Conservation (phyloP, 495 filamentous ascomycete genomes). For the Aspergillus sclerotioniger region DNA sequence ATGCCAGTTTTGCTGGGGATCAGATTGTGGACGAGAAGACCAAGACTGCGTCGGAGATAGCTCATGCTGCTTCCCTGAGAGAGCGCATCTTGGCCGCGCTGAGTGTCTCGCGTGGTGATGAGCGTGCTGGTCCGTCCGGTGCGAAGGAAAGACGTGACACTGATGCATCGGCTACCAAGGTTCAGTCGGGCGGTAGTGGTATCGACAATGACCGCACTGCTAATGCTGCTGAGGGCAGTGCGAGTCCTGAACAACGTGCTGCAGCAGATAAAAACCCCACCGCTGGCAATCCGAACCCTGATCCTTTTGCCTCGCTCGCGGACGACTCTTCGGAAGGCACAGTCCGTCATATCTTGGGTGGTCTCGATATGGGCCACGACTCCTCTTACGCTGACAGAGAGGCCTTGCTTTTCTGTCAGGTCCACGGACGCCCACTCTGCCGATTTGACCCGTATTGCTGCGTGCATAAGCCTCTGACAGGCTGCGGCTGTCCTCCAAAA, state of each 20-base stretch:
- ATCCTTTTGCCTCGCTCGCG: background rate
- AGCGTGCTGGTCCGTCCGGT: background rate
- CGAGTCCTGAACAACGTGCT: background rate
- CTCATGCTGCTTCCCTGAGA: background rate
- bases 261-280: background rate
- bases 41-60: background rate
- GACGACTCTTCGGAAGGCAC: background rate
- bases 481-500: slow-evolving; percentile 15
- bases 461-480: slow-evolving; percentile 12
- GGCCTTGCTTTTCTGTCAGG: background rate
- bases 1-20: background rate
- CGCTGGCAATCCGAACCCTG: background rate
- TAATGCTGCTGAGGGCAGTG: too few species aligned
- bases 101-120: background rate
- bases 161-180: background rate
- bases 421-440: slow-evolving; percentile 14
- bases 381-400: background rate
- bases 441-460: slow-evolving; percentile 18
- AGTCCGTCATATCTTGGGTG: background rate
- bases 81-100: background rate
- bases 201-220: background rate
- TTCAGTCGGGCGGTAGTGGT: background rate
- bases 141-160: background rate
- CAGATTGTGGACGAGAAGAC: background rate
- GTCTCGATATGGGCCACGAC: background rate